Conservation (phyloP, 192 early-diverging fungal genomes). For the Coemansia guatemalensis region DNA sequence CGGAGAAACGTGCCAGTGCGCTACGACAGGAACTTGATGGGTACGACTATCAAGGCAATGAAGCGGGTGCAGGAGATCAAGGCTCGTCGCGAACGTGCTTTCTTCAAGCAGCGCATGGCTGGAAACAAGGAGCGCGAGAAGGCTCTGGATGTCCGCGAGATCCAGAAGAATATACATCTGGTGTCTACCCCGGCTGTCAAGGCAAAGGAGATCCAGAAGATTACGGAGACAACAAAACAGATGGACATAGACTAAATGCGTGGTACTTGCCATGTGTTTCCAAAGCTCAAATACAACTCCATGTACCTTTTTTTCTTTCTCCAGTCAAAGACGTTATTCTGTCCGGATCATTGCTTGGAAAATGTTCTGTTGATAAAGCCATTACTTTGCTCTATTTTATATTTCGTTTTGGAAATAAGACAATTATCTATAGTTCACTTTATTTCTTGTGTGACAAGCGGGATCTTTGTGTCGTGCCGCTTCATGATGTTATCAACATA, state of each 20-base stretch:
- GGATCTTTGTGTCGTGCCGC: slow-evolving; percentile 66
- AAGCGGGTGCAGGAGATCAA: slow-evolving; percentile 96
- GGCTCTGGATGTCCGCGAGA: slow-evolving; percentile 68
- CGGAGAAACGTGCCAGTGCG: slow-evolving; percentile 96
- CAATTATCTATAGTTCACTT: background rate
- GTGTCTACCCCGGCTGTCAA: slow-evolving; percentile 54
- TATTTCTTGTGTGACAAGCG: slow-evolving; percentile 37
- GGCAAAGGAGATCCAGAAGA: slow-evolving; percentile 44
- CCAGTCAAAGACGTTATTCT: background rate
- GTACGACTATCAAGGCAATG: slow-evolving; percentile 97
- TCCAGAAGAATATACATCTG: slow-evolving; percentile 89
- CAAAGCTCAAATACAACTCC: background rate
- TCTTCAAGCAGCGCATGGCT: slow-evolving; percentile 87
- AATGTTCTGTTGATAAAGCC: background rate
- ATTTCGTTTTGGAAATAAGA: background rate
- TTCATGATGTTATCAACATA: slow-evolving; percentile 83
- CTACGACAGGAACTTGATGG: slow-evolving; percentile 96
- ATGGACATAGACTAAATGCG: slow-evolving; percentile 46
- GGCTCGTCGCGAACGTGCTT: slow-evolving; percentile 88
- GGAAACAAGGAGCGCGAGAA: slow-evolving; percentile 84
- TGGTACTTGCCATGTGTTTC: background rate
- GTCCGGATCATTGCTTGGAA: background rate
- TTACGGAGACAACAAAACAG: slow-evolving; percentile 44
- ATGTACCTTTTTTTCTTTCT: slow-evolving; percentile 3
- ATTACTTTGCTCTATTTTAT: background rate